phyloP scores from a whole-genome alignment of 495 filamentous ascomycete genomes.

The Podospora appendiculata region DNA sequence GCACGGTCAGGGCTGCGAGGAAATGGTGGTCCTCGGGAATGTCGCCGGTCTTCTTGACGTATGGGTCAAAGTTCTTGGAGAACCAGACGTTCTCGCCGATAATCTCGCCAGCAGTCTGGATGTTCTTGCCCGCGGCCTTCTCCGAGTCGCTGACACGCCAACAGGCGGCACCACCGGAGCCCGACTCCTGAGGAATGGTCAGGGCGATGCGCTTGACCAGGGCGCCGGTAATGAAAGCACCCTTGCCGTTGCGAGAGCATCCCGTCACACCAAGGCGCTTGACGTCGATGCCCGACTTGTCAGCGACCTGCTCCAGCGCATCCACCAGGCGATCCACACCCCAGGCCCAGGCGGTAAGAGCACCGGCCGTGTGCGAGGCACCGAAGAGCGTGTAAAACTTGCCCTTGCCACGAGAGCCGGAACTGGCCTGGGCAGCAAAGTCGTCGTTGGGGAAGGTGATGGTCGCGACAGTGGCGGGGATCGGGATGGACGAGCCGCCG shows the following conservation, averaged over 20 bases:
- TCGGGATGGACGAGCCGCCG: conserved; percentile 40
- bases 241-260: conserved; percentile 50
- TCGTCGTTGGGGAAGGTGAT: conserved; percentile 45
- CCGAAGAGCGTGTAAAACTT: conserved; percentile 47
- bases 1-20: conserved; percentile 39
- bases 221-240: conserved; percentile 43
- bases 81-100: conserved; percentile 48
- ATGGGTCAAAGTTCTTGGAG: conserved; percentile 33
- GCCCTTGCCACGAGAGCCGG: conserved; percentile 34
- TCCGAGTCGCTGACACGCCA: conserved; percentile 45
- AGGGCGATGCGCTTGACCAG: conserved; percentile 45
- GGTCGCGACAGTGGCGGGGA: conserved; percentile 37
- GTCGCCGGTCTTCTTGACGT: conserved; percentile 23
- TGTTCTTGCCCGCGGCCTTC: conserved; percentile 40
- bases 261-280: conserved; percentile 43
- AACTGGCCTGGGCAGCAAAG: conserved; percentile 33
- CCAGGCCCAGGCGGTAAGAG: conserved; percentile 47
- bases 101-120: conserved; percentile 46
- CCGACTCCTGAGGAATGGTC: conserved; percentile 48
- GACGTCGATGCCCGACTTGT: conserved; percentile 39
- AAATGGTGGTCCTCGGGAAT: conserved; percentile 47
- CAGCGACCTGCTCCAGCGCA: conserved; percentile 39
- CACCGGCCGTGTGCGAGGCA: conserved; percentile 39
- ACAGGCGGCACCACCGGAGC: conserved; percentile 44
- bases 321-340: conserved; percentile 47